Base-by-base conservation (phyloP, 1,284 basidiomycete species). In the Cryptococcus sp. region DNA sequence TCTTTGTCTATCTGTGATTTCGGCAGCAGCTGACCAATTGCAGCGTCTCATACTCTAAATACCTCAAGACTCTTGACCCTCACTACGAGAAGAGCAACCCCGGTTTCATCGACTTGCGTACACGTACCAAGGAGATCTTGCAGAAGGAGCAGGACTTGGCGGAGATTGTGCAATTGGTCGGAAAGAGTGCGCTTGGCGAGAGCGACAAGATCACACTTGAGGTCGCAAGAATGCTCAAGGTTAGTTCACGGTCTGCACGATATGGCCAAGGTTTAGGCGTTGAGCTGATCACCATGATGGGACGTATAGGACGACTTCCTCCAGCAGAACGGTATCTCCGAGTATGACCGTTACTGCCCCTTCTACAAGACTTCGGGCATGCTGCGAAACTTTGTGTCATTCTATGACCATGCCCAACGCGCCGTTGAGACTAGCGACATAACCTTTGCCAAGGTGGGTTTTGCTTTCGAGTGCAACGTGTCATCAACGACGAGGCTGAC, bases 131-230 rank as follows among this genome's bases (percentile, higher is more conserved):
- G 81, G 91, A 94, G 81, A 94, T 99, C 67, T 81, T 99, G 62
- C 96, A 99, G 79, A 98, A 99, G 82, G 96, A 99, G 80, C 90
- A 94, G 71, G 95, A 99, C 72, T 85, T 99, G 46, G 93, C 96
- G 1, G 96, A 99, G 80, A 99, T 99, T 71, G 96, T 99, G 47
- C 96, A 99, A 79, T 84, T 99, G 13, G 96, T 99, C 70, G 96
- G 96, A 64, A 99, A 99, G 84, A 92, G 89, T 71, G 95, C 96
- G 31, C 84, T 99, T 47, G 95, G 96, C 67, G 96, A 99, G 80
- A 87, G 85, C 73, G 96, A 99, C 82, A 99, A 99, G 85, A 94
- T 98, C 73, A 99, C 94, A 8, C 85, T 99, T 45, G 96, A 99
- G 75, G 92, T 99, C 35, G 95, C 95, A 16, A 86, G 90, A 55